phyloP scores from a whole-genome alignment of 1,284 basidiomycete species.

The Rhodotorula sp. region DNA sequence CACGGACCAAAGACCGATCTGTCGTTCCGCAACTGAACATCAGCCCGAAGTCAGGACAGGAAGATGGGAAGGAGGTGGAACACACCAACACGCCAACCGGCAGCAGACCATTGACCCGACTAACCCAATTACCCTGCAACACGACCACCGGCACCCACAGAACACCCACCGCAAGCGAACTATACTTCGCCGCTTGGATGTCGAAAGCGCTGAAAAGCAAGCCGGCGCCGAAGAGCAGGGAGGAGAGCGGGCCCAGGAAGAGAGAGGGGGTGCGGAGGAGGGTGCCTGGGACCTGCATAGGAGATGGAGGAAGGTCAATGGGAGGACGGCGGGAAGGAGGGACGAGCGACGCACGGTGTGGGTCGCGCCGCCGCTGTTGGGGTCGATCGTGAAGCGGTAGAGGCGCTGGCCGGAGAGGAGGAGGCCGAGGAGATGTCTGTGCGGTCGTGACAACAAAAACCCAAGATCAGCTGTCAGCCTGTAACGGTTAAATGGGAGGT shows the following conservation, averaged over 20 bases:
- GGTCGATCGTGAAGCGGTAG: constrained; percentile 35
- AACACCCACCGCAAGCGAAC: constrained; percentile 12
- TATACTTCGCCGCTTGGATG: constrained; percentile 42
- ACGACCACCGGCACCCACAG: constrained; percentile 1
- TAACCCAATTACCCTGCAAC: not conserved
- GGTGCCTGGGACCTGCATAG: not conserved
- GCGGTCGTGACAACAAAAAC: too few relatives aligned
- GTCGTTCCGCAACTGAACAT: not conserved
- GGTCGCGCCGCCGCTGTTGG: constrained; percentile 28
- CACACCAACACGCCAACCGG: constrained; percentile 4
- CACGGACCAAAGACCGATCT: not conserved
- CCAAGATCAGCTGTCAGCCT: too few relatives aligned
- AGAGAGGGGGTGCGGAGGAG: constrained; percentile 5
- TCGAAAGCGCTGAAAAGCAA: constrained; percentile 42
- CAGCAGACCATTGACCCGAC: not conserved
- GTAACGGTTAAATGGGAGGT: too few relatives aligned
- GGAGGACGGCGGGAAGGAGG: not conserved
- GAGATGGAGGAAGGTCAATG: constrained; percentile 13
- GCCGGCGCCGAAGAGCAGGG: constrained; percentile 34
- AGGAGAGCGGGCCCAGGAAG: constrained; percentile 35
- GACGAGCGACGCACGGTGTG: constrained; percentile 11
- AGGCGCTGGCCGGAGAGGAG: constrained; percentile 29
- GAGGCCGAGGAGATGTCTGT: constrained; percentile 32
- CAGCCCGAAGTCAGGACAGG: too few relatives aligned
- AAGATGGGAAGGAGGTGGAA: too few relatives aligned